Evolutionary conservation across 2,329 filamentous ascomycete species (phyloP), one percentile per base, ranked within the genome.

Genomic region (Sporothrix sp.): DNA sequence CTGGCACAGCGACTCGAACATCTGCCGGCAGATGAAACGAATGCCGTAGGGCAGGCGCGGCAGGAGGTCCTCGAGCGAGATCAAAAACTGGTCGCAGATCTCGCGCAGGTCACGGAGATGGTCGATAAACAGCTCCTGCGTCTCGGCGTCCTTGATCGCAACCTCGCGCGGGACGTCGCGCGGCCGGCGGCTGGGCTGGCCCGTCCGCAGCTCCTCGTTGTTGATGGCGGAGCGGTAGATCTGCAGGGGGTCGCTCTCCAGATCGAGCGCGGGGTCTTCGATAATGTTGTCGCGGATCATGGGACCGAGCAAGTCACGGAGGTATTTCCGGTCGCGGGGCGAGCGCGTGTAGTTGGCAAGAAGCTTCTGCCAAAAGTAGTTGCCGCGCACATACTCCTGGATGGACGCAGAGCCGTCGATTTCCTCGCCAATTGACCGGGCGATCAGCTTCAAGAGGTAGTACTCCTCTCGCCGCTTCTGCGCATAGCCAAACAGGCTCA

Each of bases 391-490:
- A 61, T 90, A 96, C 55, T 97, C 93, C 59, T 94, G 85, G 2
- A 96, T 66, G 0, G 79, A 80, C 37, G 71, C 70, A 58, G 83
- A 84, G 33, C 76, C 75, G 37, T 93, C 85, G 35, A 96, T 78
- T 61, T 96, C 91, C 65, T 97, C 90, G 54, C 82, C 82, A 48
- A 91, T 83, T 2, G 90, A 90, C 47, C 85, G 77, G 14, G 84
- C 75, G 51, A 98, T 82, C 20, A 97, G 74, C 68, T 95, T 96
- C 54, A 98, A 72, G 5, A 98, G 75, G 65, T 96, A 95, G 69
- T 97, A 98, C 63, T 98, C 93, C 66, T 98, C 93, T 63, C 93
- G 78, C 56, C 90, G 80, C 72, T 97, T 98, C 65, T 98, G 93
- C 1, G 93, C 91, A 62, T 97, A 95, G 20, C 93, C 94, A 61